Conservation (phyloP, 371 early-diverging fungal species). For the Mucor mucedo region DNA sequence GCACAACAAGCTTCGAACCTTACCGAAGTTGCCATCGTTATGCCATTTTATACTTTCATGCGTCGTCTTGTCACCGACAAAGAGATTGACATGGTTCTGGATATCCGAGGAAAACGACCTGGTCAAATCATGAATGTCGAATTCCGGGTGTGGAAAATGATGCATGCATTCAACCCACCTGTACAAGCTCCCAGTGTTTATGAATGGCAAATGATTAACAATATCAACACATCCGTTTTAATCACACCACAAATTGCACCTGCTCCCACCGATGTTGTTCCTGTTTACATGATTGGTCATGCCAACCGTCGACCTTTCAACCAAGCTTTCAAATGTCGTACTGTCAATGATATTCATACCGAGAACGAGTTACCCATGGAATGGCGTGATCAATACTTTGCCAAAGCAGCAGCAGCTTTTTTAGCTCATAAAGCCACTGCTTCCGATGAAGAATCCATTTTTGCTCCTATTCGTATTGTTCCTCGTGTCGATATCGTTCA, state of each 20-base stretch:
- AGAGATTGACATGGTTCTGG: conserved; percentile 45
- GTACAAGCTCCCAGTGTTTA: conserved; percentile 30
- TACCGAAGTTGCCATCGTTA: conserved; percentile 59
- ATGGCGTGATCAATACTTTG: conserved; percentile 71
- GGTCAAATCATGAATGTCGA: conserved; percentile 46
- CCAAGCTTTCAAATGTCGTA: conserved; percentile 57
- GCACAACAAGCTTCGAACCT: conserved; percentile 59
- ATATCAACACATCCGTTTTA: conserved; percentile 29
- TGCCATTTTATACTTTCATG: conserved; percentile 66
- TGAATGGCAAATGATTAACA: conserved; percentile 35
- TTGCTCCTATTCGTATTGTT: conserved; percentile 45
- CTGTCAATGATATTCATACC: conserved; percentile 52
- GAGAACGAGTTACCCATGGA: conserved; percentile 62
- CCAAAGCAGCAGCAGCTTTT: conserved; percentile 66
- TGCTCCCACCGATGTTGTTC: conserved; percentile 32
- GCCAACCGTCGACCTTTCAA: conserved; percentile 61
- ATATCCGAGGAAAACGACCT: conserved; percentile 53
- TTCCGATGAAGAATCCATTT: conserved; percentile 58
- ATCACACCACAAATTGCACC: conserved; percentile 27
- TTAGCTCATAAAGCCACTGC: conserved; percentile 57
- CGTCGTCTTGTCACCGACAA: conserved; percentile 39
- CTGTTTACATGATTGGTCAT: conserved; percentile 68
- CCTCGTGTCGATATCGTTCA: conserved; percentile 63
- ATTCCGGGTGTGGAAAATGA: conserved; percentile 56
- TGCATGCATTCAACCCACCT: conserved; percentile 43